A percentile compares a stretch with the other conserved stretches of the same genome.
Conservation (phyloP, 2,329 filamentous ascomycete genomes). For the Colletotrichum filicis region DNA sequence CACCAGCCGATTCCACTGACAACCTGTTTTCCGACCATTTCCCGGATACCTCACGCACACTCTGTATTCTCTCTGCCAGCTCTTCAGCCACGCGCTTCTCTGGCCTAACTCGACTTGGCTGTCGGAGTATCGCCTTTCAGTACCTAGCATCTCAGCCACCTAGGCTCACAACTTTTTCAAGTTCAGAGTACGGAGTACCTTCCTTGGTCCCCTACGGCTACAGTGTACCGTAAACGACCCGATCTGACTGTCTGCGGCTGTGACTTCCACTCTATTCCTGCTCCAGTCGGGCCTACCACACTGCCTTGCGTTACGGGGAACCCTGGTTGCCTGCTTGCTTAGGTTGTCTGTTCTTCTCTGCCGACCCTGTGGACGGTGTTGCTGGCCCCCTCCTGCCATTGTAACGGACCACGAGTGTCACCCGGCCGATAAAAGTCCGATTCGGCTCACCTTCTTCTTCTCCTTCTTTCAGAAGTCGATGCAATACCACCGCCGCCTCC, state of each 20-base stretch:
- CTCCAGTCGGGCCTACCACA: neutral
- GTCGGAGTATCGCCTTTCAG: neutral
- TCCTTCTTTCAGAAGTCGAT: neutral
- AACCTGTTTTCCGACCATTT: no score
- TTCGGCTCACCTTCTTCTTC: neutral
- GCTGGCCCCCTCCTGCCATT: neutral
- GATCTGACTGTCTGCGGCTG: neutral
- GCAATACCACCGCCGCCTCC: neutral
- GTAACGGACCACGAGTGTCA: neutral
- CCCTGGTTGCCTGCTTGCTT: no score
- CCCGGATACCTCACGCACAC: no score
- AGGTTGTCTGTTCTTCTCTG: no score
- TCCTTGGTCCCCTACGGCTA: neutral
- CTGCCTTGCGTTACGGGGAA: no score
- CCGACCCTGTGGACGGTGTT: neutral
- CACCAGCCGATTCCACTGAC: no score
- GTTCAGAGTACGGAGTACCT: no score
- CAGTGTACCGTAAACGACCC: neutral
- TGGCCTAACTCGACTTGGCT: neutral
- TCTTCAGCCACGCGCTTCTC: neutral
- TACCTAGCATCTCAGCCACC: no score
- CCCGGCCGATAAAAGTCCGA: conserved; percentile 11
- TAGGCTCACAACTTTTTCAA: no score
- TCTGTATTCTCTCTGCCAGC: neutral
- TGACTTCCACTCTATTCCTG: neutral